These are phyloP conservation scores for Suhomyces chickasaworum DNA, from an alignment of 1,139 yeast genomes.

Conservation along the genomic window DNA sequence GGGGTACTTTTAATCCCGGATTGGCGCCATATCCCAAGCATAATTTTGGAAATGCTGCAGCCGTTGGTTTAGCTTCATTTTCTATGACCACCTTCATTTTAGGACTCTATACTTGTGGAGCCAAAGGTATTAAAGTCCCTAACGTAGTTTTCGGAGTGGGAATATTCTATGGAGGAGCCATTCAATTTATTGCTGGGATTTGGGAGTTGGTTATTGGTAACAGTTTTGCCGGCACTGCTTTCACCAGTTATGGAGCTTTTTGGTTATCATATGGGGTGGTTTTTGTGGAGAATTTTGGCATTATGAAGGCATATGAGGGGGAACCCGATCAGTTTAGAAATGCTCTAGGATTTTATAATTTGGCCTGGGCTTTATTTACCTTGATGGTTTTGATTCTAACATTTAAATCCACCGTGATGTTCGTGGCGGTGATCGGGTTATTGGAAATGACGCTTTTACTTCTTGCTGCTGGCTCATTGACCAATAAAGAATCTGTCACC, in stretches of 20 bases:
- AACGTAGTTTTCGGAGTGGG: conserved; percentile 56
- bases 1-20: conserved; percentile 59
- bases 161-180: conserved; percentile 49
- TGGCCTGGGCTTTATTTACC: conserved; percentile 48
- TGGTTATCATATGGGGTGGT: conserved; percentile 41
- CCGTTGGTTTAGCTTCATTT: conserved; percentile 79
- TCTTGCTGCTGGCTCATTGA: conserved; percentile 41
- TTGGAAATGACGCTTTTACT: conserved; percentile 1
- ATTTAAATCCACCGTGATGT: conserved; percentile 46
- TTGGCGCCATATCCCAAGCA: conserved; percentile 56
- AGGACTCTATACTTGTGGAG: conserved; percentile 53
- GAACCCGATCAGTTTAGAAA: conserved; percentile 27
- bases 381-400: conserved; percentile 37
- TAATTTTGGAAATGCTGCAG: conserved; percentile 75
- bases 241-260: conserved; percentile 41
- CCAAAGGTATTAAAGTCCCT: conserved; percentile 52
- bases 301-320: conserved; percentile 30
- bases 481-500: conserved; percentile 30
- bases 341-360: conserved; percentile 45
- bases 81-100: conserved; percentile 83
- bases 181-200: conserved; percentile 49
- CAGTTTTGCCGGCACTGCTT: conserved; percentile 38
- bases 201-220: conserved; percentile 49
- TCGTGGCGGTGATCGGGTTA: conserved; percentile 20
- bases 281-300: conserved; percentile 33